A percentile compares a stretch with the other conserved stretches of the same genome.
These are phyloP conservation scores for Ploettnerulaceae sp. DNA, from an alignment of 2,329 filamentous ascomycete species.

Conservation along the genomic window DNA sequence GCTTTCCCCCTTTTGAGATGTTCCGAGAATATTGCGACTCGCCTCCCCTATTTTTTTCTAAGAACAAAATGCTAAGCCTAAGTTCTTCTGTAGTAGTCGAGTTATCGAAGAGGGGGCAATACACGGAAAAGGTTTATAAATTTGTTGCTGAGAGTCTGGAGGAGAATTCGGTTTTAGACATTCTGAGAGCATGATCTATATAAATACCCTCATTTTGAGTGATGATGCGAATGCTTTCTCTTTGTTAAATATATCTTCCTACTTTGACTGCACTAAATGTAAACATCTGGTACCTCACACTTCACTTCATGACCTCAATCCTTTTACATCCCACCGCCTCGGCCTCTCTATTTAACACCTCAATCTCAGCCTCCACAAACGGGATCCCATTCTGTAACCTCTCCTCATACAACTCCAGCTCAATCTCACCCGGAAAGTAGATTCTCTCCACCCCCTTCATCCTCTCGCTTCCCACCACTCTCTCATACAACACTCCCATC, in stretches of 20 bases:
- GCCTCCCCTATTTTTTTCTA: too few species aligned
- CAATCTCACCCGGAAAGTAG: conserved; percentile 59
- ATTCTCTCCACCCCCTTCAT: conserved; percentile 53
- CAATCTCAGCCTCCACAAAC: conserved; percentile 51
- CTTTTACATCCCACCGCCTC: conserved; percentile 36
- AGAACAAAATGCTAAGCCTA: too few species aligned
- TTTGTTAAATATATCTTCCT: neutral
- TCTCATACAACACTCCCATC: conserved; percentile 51
- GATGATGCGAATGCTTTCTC: too few species aligned
- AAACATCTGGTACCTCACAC: neutral
- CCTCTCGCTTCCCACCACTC: conserved; percentile 49
- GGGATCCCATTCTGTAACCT: conserved; percentile 54
- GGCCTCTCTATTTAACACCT: conserved; percentile 51
- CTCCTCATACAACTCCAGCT: conserved; percentile 49
- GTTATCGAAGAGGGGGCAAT: conserved; percentile 7
- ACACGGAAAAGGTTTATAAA: conserved; percentile 20
- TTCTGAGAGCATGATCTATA: too few species aligned
- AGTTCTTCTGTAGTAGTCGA: too few species aligned
- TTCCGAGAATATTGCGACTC: too few species aligned
- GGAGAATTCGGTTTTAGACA: conserved; percentile 16
- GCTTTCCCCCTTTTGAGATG: conserved; percentile 3
- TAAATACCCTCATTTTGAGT: too few species aligned
- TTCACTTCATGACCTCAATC: conserved; percentile 13
- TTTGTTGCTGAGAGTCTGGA: conserved; percentile 16
- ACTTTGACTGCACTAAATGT: neutral